phyloP scores from a whole-genome alignment of 495 filamentous ascomycete species.

The Bryoglossum gracile region DNA sequence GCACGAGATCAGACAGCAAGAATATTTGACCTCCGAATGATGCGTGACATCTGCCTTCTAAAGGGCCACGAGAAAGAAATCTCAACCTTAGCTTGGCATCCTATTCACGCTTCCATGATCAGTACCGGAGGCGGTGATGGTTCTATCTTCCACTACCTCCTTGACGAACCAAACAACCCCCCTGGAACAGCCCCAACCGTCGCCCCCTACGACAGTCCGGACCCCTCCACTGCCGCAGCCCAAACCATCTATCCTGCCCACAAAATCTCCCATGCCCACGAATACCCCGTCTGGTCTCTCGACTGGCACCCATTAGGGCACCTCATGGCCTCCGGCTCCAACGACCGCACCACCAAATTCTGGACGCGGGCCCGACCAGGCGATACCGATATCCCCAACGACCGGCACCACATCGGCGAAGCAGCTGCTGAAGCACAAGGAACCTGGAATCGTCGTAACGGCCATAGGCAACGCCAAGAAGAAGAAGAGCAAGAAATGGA shows the following conservation, averaged over 20 bases:
- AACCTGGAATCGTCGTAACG: slow-evolving; percentile 78
- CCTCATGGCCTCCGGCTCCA: slow-evolving; percentile 96
- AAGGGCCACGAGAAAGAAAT: slow-evolving; percentile 93
- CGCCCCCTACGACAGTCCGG: slow-evolving; percentile 76
- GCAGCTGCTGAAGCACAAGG: slow-evolving; percentile 87
- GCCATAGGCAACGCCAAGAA: slow-evolving; percentile 71
- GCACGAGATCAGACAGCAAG: slow-evolving; percentile 87
- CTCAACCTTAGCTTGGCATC: slow-evolving; percentile 89
- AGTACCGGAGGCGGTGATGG: slow-evolving; percentile 87
- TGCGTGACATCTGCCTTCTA: slow-evolving; percentile 91
- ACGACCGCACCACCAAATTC: slow-evolving; percentile 93
- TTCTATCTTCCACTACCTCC: slow-evolving; percentile 80
- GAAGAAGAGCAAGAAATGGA: slow-evolving; percentile 90
- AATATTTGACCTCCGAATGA: slow-evolving; percentile 93
- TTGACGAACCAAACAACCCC: slow-evolving; percentile 85
- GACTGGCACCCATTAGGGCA: slow-evolving; percentile 97
- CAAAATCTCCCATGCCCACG: slow-evolving; percentile 76
- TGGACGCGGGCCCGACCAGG: slow-evolving; percentile 88
- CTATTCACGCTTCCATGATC: slow-evolving; percentile 79
- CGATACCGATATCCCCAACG: slow-evolving; percentile 73
- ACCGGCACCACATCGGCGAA: slow-evolving; percentile 92
- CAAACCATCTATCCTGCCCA: slow-evolving; percentile 88
- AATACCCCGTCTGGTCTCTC: slow-evolving; percentile 90
- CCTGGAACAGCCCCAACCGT: slow-evolving; percentile 55
- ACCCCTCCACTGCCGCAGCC: slow-evolving; percentile 67